Evolutionary conservation across 2,329 filamentous ascomycete species (phyloP).

Genomic region (Pseudogymnoascus sp.): DNA sequence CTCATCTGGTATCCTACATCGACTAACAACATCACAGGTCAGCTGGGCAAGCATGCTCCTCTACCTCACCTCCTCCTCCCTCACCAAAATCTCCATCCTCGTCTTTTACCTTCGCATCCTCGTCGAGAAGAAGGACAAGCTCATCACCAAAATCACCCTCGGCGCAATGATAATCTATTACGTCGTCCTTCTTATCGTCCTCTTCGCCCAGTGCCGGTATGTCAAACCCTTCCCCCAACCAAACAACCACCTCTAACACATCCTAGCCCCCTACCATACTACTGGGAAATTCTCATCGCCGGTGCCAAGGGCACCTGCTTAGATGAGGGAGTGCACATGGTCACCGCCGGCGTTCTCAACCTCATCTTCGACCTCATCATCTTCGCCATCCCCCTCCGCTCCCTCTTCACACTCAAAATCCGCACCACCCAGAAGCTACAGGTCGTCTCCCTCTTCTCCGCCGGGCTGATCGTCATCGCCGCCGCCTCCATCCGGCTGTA

Average conservation of each 20-base stretch:
- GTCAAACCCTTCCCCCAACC: not conserved
- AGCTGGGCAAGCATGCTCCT: slow-evolving; percentile 10
- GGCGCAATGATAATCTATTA: not conserved
- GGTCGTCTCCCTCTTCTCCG: slow-evolving; percentile 1
- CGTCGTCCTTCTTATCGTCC: not conserved
- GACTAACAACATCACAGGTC: slow-evolving; percentile 2
- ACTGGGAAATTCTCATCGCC: not conserved
- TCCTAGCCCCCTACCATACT: not conserved
- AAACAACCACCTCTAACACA: not conserved
- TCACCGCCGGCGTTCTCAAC: not conserved
- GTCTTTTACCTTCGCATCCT: slow-evolving; percentile 14
- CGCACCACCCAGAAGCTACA: slow-evolving; percentile 8
- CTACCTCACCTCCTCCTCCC: slow-evolving; percentile 9
- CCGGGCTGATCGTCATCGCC: not conserved
- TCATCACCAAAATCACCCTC: slow-evolving; percentile 3
- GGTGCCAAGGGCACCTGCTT: not conserved
- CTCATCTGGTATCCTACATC: not conserved
- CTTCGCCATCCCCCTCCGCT: slow-evolving; percentile 3
- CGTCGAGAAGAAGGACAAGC: not conserved
- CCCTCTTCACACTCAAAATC: slow-evolving; percentile 5
- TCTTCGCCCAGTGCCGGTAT: slow-evolving; percentile 8
- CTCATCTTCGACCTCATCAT: slow-evolving; percentile 5
- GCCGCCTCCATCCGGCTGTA: slow-evolving; percentile 2
- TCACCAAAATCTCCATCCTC: slow-evolving; percentile 14
- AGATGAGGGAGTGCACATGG: not conserved